Evolutionary conservation across 345 rosid species (phyloP).

Genomic region (Moricandia arvensis): DNA sequence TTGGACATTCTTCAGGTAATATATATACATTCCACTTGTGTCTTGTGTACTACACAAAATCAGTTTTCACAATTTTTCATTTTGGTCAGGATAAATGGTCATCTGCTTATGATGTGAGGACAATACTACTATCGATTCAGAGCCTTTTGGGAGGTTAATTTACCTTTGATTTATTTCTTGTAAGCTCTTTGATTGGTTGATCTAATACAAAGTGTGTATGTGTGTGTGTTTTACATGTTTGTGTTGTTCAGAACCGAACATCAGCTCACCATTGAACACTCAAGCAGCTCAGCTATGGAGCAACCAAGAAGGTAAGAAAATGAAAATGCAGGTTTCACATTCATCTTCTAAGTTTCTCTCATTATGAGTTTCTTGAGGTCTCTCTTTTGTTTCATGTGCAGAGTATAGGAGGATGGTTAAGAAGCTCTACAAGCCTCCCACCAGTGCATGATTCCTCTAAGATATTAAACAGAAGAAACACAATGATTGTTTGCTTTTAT

Average conservation of each 20-base stretch:
- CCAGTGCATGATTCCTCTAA: constrained; percentile 30
- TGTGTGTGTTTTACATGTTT: neutral
- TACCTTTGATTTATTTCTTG: neutral
- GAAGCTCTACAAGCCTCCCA: constrained; percentile 57
- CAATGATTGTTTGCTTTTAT: neutral
- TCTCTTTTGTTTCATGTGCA: constrained; percentile 27
- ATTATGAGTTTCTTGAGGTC: constrained; percentile 9
- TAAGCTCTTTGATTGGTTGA: neutral
- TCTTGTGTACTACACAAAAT: too few relatives aligned
- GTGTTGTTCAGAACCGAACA: constrained; percentile 68
- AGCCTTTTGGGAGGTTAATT: constrained; percentile 90
- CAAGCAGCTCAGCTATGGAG: constrained; percentile 98
- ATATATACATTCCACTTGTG: too few relatives aligned
- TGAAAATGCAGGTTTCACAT: neutral
- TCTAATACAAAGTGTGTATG: constrained; percentile 1
- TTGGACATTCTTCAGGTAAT: constrained; percentile 70
- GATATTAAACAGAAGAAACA: constrained; percentile 5
- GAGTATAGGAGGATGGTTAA: constrained; percentile 67
- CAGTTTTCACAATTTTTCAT: too few relatives aligned
- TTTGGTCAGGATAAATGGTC: constrained; percentile 81
- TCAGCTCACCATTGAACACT: constrained; percentile 83
- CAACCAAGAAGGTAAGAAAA: constrained; percentile 74
- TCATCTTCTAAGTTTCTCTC: neutral
- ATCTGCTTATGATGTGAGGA: constrained; percentile 93
- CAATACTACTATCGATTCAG: constrained; percentile 84